Base-by-base conservation (phyloP, 1,284 basidiomycete species). In the Pseudozyma sp. region DNA sequence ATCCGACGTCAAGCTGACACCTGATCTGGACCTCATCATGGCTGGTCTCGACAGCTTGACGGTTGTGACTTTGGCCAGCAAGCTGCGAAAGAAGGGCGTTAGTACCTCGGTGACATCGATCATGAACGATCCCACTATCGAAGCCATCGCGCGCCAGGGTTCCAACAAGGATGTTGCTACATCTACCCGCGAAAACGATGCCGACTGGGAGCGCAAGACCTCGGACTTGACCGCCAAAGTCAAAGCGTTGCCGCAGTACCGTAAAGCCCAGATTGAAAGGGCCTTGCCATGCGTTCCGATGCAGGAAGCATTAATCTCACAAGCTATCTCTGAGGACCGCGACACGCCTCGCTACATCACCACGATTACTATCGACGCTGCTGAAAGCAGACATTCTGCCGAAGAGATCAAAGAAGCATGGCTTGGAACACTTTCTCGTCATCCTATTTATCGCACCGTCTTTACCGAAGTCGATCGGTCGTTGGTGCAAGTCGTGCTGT, bases 21-120 rank as follows among this genome's bases (percentile, higher is more conserved):
- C 45, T 18, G 39, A 44, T 14, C 42, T 53, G 5, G 68, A 72
- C 35, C 71, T 83, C 25, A 79, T 81, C 66, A 70, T 75, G 47
- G 53, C 75, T 0, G 82, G 82, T 3, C 59, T 83, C 43, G 82
- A 83, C 57, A 82, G 80, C 44, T 62, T 83, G 47, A 68, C 66
- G 6, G 79, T 80, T 14, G 77, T 83, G 18, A 70, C 75, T 2
- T 62, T 83, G 38, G 65, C 69, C 6, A 65, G 65, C 31, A 67
- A 70, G 58, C 69, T 83, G 52, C 52, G 66, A 8, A 68, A 73
- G 52, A 49, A 48, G 4, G 71, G 71, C 18, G 49, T 63, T 34
- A 19, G 66, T 8, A 67, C 69, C 13, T 62, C 67, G 16, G 72
- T 77, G 16, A 58, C 74, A 4, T 48, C 61, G 14, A 59, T 82